Evolutionary conservation across 768 basidiomycete species (phyloP).

Genomic region (Suillus subalutaceus): DNA sequence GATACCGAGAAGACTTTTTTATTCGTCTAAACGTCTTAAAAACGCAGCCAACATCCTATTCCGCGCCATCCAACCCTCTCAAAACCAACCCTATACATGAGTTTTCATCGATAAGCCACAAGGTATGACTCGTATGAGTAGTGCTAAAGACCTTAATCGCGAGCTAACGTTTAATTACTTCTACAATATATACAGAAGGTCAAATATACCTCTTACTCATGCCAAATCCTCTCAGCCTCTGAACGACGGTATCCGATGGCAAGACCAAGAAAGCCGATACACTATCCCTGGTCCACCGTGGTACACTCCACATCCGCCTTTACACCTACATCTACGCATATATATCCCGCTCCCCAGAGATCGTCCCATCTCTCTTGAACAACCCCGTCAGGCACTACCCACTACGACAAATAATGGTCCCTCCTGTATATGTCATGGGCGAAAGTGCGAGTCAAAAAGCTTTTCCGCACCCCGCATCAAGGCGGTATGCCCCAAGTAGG

Average conservation of each 20-base stretch:
- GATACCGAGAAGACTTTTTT: too few species aligned
- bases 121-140: slow-evolving; percentile 58
- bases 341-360: slow-evolving; percentile 42
- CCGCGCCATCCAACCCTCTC: slow-evolving; percentile 33
- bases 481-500: slow-evolving; percentile 29
- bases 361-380: slow-evolving; percentile 57
- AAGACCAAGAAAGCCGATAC: slow-evolving; percentile 70
- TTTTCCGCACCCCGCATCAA: slow-evolving; percentile 37
- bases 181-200: slow-evolving; percentile 50
- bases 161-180: background rate
- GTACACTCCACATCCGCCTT: slow-evolving; percentile 32
- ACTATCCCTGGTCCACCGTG: slow-evolving; percentile 47
- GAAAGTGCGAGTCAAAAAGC: slow-evolving; percentile 76
- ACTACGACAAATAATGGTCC: slow-evolving; percentile 65
- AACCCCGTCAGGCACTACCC: slow-evolving; percentile 74
- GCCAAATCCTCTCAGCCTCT: slow-evolving; percentile 61
- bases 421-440: slow-evolving; percentile 68
- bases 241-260: slow-evolving; percentile 47
- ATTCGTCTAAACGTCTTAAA: too few species aligned
- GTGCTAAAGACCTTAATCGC: background rate
- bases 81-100: slow-evolving; percentile 67
- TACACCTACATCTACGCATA: background rate
- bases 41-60: too few species aligned
- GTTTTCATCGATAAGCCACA: slow-evolving; percentile 75
- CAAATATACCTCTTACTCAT: slow-evolving; percentile 69